phyloP scores from a whole-genome alignment of 106 monocot genomes.

The Phalaenopsis aphrodite region DNA sequence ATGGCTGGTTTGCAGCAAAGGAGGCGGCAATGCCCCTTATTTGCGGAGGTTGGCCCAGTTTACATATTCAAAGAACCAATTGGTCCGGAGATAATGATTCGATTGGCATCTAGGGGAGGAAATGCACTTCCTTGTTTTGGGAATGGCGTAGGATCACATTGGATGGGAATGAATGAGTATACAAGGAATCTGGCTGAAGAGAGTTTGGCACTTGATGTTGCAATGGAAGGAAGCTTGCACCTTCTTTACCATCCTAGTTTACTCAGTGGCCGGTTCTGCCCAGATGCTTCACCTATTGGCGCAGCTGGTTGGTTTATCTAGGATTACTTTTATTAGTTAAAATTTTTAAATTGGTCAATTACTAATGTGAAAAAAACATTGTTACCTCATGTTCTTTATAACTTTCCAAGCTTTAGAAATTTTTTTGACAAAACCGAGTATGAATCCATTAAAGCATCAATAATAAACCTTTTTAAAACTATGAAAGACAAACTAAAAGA shows the following conservation, averaged over 20 bases:
- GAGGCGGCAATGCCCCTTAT: constrained; percentile 83
- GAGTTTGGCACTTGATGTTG: constrained; percentile 47
- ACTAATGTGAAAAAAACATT: neutral
- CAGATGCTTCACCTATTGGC: constrained; percentile 94
- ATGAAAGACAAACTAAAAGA: too few relatives aligned
- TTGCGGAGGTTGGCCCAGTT: constrained; percentile 98
- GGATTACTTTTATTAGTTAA: constrained; percentile 1
- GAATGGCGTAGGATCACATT: constrained; percentile 56
- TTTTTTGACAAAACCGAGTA: too few relatives aligned
- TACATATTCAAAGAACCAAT: constrained; percentile 95
- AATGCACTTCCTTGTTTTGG: constrained; percentile 85
- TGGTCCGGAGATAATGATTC: constrained; percentile 69
- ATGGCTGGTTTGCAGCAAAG: constrained; percentile 91
- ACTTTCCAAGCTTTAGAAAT: too few relatives aligned
- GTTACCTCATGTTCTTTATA: too few relatives aligned
- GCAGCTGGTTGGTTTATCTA: constrained; percentile 60
- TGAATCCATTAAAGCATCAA: too few relatives aligned
- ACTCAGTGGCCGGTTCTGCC: constrained; percentile 78
- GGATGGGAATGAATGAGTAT: constrained; percentile 43
- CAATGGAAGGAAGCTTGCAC: constrained; percentile 68
- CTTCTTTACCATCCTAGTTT: constrained; percentile 89
- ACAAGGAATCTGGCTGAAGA: constrained; percentile 58
- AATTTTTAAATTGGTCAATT: neutral
- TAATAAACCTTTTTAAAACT: too few relatives aligned
- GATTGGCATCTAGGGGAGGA: constrained; percentile 72